These are phyloP conservation scores for Botryotinia calthae DNA, from an alignment of 2,329 filamentous ascomycete species.

Conservation along the genomic window DNA sequence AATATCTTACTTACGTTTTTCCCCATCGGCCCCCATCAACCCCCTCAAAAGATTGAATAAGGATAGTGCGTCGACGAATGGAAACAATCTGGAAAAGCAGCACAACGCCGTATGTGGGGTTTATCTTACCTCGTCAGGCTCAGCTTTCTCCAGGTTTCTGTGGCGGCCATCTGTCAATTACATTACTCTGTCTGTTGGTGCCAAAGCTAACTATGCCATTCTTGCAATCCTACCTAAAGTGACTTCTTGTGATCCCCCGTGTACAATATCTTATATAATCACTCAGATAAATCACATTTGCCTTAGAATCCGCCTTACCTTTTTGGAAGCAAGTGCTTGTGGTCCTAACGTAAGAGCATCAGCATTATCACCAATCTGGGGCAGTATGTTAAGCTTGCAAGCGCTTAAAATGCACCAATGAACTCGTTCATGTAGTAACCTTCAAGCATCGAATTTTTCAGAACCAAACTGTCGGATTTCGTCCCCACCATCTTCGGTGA, in stretches of 20 bases:
- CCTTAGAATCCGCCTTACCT: neutral
- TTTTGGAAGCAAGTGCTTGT: neutral
- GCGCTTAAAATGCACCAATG: constrained; percentile 11
- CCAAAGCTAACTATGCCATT: neutral
- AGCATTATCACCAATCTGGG: neutral
- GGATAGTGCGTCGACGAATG: neutral
- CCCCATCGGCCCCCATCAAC: neutral
- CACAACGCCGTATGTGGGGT: neutral
- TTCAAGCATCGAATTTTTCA: neutral
- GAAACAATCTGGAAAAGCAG: neutral
- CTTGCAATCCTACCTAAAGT: neutral
- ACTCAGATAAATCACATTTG: neutral
- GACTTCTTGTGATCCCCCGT: neutral
- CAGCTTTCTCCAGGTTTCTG: neutral
- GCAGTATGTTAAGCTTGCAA: neutral
- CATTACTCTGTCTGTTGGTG: neutral
- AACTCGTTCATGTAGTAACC: neutral
- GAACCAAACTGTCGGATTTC: neutral
- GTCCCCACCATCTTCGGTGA: neutral
- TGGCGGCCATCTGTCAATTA: neutral
- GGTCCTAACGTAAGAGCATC: neutral
- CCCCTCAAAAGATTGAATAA: too few relatives aligned
- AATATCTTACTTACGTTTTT: too few relatives aligned
- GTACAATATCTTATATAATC: neutral
- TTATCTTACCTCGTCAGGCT: neutral